Evolutionary conservation across 139 green algal genomes (phyloP), one percentile per base, ranked within the genome.

Genomic region (Pseudopediastrum boryanum): DNA sequence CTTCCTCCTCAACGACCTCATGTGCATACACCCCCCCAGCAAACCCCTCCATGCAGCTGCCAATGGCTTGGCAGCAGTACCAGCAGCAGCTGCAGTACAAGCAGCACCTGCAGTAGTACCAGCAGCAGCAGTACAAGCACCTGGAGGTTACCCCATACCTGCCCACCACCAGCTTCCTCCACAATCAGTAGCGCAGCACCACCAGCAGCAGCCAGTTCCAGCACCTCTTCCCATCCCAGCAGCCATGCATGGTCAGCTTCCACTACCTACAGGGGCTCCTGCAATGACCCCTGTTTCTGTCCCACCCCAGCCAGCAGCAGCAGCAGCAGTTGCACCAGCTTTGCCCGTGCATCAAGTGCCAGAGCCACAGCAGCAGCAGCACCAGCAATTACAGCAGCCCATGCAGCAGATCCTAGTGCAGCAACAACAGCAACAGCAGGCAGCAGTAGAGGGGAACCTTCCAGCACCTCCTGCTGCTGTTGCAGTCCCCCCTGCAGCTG

Each of bases 1-100:
- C 83, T 98, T 87, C 75, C 94, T 98, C 4, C 88, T 97, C 10
- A 98, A 98, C 71, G 94, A 98, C 82, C 89, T 97, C 4, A 89
- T 98, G 44, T 89, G 92, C 52, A 61, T 87, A 43, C 95, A 89
- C 71, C 71, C 92, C 5, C 48, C 71, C 21, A 27, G 68, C 8
- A 41, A 72, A 29, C 39, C 41, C 75, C 39, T 12, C 5, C 31
- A 66, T 59, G 41, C 43, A 44, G 21, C 42, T 46, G 50, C 42
- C 46, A 43, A 31, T 59, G 12, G 21, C 41, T 0, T 58, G 42
- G 77, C 64, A 36, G 36, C 66, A 10, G 54, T 48, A 36, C 38
- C 71, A 50, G 66, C 64, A 33, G 63, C 48, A 5, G 35, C 39
- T 5, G 43, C 48, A 0, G 38, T 29, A 4, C 39, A 46, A 42